phyloP scores from a whole-genome alignment of 345 rosid genomes.

The Zanthoxylum bungeanum region DNA sequence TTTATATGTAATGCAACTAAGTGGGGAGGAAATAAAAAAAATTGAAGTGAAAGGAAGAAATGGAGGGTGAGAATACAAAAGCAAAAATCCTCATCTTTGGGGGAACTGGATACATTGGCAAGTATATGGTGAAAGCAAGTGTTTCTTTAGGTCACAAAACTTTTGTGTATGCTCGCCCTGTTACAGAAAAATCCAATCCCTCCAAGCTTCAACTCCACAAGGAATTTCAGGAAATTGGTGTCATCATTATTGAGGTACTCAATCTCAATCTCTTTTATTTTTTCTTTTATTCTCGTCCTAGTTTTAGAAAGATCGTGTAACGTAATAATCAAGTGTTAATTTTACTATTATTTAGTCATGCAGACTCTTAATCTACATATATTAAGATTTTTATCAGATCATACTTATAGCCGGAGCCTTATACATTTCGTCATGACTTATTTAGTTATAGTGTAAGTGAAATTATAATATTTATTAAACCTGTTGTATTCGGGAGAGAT shows the following conservation, averaged over 20 bases:
- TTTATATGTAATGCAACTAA: background rate
- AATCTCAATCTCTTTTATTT: background rate
- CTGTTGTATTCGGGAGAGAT: too few relatives aligned
- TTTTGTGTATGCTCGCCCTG: constrained; percentile 26
- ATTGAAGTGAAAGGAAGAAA: background rate
- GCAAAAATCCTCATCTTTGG: constrained; percentile 34
- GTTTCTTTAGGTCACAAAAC: constrained; percentile 25
- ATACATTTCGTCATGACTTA: too few relatives aligned
- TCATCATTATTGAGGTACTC: constrained; percentile 1
- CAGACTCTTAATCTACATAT: too few relatives aligned
- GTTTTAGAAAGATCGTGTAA: too few relatives aligned
- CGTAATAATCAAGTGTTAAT: too few relatives aligned
- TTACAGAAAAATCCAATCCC: constrained; percentile 9
- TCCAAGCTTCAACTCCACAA: constrained; percentile 8
- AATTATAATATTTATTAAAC: too few relatives aligned
- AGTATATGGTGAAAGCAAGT: constrained; percentile 36
- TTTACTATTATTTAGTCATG: too few relatives aligned
- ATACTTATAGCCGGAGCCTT: too few relatives aligned
- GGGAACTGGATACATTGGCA: constrained; percentile 39
- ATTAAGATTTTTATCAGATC: too few relatives aligned
- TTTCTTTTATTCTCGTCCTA: too few relatives aligned
- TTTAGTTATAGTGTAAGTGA: too few relatives aligned
- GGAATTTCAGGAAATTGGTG: constrained; percentile 25
- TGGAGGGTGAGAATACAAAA: background rate
- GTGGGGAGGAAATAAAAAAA: background rate